A percentile compares a stretch with the other conserved stretches of the same genome.
Conservation (phyloP, 805 yeast genomes). For the Metschnikowia borealis region DNA sequence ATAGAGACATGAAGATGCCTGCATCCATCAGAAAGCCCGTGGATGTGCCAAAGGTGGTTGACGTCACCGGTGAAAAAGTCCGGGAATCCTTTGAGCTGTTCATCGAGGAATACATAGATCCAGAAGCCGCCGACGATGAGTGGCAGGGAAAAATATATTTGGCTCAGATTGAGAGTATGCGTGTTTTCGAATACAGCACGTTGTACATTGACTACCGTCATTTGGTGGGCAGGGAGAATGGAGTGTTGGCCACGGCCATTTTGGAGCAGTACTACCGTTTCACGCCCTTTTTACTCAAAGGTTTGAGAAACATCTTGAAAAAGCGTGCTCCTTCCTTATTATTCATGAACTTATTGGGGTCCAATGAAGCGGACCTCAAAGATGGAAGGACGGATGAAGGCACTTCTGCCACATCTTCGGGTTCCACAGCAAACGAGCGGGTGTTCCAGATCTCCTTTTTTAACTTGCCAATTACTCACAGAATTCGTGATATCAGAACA, state of each 20-base stretch:
- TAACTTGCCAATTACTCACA: slow-evolving; percentile 74
- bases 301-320: slow-evolving; percentile 68
- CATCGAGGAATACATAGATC: slow-evolving; percentile 58
- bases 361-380: slow-evolving; percentile 27
- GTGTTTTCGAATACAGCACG: slow-evolving; percentile 67
- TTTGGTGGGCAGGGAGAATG: slow-evolving; percentile 68
- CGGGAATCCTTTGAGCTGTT: slow-evolving; percentile 87
- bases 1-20: slow-evolving; percentile 48
- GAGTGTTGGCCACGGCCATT: slow-evolving; percentile 85
- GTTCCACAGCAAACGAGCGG: slow-evolving; percentile 55
- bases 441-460: slow-evolving; percentile 88
- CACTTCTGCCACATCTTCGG: slow-evolving; percentile 37
- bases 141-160: slow-evolving; percentile 61
- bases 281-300: slow-evolving; percentile 75
- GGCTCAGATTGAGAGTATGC: slow-evolving; percentile 79
- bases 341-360: slow-evolving; percentile 42
- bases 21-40: slow-evolving; percentile 16
- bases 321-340: slow-evolving; percentile 68
- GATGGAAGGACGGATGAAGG: slow-evolving; percentile 28
- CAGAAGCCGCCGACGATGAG: slow-evolving; percentile 30
- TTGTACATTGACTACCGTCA: slow-evolving; percentile 84
- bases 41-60: slow-evolving; percentile 76
- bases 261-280: slow-evolving; percentile 90
- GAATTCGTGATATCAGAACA: slow-evolving; percentile 87
- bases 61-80: slow-evolving; percentile 90